phyloP scores from a whole-genome alignment of 169 alveolate genomes.

The Plasmodium ovale region DNA sequence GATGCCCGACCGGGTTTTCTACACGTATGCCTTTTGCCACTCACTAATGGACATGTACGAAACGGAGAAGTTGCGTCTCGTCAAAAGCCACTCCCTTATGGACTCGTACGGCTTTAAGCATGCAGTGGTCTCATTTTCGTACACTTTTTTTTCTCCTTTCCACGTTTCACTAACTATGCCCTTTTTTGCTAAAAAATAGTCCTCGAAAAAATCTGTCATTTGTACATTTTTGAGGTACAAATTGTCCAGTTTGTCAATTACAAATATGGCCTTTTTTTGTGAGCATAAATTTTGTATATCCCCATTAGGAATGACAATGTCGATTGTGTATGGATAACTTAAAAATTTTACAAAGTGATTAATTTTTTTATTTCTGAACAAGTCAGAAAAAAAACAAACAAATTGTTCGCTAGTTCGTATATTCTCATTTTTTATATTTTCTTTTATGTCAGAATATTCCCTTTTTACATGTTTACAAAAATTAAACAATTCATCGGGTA shows the following conservation, averaged over 20 bases:
- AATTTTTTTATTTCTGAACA: conserved; percentile 37
- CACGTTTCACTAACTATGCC: not conserved
- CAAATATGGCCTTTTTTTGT: conserved; percentile 31
- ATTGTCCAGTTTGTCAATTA: conserved; percentile 27
- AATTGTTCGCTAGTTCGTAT: conserved; percentile 10
- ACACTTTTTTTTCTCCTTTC: not conserved
- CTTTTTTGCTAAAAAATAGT: not conserved
- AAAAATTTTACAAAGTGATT: conserved; percentile 37
- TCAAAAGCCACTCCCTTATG: conserved; percentile 65
- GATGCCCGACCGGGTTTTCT: not conserved
- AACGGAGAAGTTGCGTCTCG: not conserved
- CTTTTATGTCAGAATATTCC: conserved; percentile 1
- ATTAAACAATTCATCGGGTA: conserved; percentile 32
- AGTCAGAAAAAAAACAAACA: conserved; percentile 61
- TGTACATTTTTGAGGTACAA: conserved; percentile 29
- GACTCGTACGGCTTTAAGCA: conserved; percentile 59
- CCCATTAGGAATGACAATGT: conserved; percentile 17
- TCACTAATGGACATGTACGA: conserved; percentile 45
- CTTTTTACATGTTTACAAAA: conserved; percentile 37
- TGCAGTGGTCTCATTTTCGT: not conserved
- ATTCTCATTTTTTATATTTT: not conserved
- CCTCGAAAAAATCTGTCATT: conserved; percentile 5
- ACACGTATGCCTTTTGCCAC: conserved; percentile 8
- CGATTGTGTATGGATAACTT: conserved; percentile 36
- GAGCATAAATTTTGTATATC: not conserved